Base-by-base conservation (phyloP, 2,329 filamentous ascomycete genomes). In the Penicillium glabrum region DNA sequence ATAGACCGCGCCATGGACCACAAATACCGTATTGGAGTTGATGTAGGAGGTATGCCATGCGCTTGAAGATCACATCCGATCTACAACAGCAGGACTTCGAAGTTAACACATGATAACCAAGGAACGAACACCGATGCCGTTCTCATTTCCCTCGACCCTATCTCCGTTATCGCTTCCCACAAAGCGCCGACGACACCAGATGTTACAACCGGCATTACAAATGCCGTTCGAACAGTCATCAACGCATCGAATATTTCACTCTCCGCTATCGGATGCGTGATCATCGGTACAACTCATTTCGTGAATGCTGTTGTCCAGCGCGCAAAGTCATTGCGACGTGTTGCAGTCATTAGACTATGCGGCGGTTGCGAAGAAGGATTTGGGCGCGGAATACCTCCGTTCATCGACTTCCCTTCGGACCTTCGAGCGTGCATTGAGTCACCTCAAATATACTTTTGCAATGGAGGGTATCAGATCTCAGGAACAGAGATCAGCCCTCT, bases 281-380 rank as follows among this genome's bases (percentile, higher is more conserved):
- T 79, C 3, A 75, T 83, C 49, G 80, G 81, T 14, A 83, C 80
- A 3, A 84, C 82, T 0, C 78, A 81, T 65, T 82, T 82, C 57
- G 75, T 82, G 47, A 82, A 83, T 53, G 80, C 80, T 7, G 77
- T 83, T 14, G 71, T 82, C 11, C 54, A 57, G 14, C 54, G 54
- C 14, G 21, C 80, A 80, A 41, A 75, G 76, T 27, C 54, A 13
- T 29, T 57, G 21, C 23, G 79, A 83, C 68, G 73, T 74, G 8
- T 74, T 74, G 31, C 77, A 80, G 23, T 69, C 83, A 10, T 78
- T 77, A 16, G 75, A 75, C 54, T 82, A 83, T 19, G 82, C 80
- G 14, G 77, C 83, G 19, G 67, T 84, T 44, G 77, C 80, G 21
- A 70, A 81, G 76, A 19, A 72, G 74, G 10, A 81, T 80, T 63